Base-by-base conservation (phyloP, 805 yeast species). In the Ogataea neopini region DNA sequence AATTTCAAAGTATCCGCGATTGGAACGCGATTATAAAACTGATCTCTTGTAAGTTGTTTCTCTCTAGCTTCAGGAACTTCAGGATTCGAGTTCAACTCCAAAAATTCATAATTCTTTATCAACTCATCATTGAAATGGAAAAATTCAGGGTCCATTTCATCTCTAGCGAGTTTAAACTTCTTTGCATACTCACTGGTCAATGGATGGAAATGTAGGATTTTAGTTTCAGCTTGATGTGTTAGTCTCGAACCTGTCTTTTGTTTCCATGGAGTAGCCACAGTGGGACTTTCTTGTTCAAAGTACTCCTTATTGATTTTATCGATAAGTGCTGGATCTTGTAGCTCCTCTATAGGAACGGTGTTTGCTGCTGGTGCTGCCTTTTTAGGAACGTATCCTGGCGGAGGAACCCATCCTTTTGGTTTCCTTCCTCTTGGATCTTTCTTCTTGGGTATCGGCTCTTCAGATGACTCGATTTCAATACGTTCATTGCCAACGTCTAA, bases 321-420 rank as follows among this genome's bases (percentile, higher is more conserved):
- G 38, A 43, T 40, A 30, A 47, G 40, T 3, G 39, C 42, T 8
- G 48, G 51, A 23, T 45, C 40, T 19, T 37, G n/a, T 10, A 9
- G 17, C 14, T 30, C 8, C 34, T 30, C 18, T n/a, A 7, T 13
- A n/a, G 30, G 8, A 8, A 11, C 37, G 4, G n/a, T 6, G 23
- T 6, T 23, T 8, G 13, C 23, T 17, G 14, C 10, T n/a, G 17
- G 17, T 5, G 39, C 6, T 9, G 5, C 20, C 6, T 20, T 14
- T n/a, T 25, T n/a, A 6, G 32, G 19, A 15, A 32, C 44, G 37
- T 18, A 34, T 18, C 45, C 52, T 5, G 45, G 44, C 20, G 56
- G 56, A 4, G 51, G 51, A 2, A 49, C 43, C 56, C 56, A 52
- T 14, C 45, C 47, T 26, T 52, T 52, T 5, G 56, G 56, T 30